phyloP scores from a whole-genome alignment of 1,284 basidiomycete genomes.

The Cryptococcus wingfieldii region DNA sequence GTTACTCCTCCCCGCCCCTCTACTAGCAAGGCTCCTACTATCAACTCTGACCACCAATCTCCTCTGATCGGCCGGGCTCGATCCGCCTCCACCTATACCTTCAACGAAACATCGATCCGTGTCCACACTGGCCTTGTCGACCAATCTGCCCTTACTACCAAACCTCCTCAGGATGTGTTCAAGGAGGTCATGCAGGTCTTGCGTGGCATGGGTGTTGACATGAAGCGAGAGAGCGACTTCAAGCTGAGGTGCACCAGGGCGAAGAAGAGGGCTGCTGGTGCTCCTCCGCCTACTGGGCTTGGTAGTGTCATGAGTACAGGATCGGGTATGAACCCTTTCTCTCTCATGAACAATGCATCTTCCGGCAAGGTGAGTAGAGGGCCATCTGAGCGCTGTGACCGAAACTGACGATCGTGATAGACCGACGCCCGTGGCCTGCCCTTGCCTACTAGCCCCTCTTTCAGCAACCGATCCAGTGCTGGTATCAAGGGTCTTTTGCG shows the following conservation, averaged over 20 bases:
- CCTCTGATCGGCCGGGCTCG: slow-evolving; percentile 2
- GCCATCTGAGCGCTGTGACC: slow-evolving; percentile 49
- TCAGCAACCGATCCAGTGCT: slow-evolving; percentile 50
- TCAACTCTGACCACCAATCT: slow-evolving; percentile 15
- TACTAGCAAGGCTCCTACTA: slow-evolving; percentile 7
- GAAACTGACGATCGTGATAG: neutral
- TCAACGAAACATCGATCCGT: slow-evolving; percentile 61
- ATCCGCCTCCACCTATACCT: slow-evolving; percentile 2
- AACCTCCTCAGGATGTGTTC: slow-evolving; percentile 80
- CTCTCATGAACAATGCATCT: slow-evolving; percentile 69
- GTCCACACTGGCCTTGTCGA: slow-evolving; percentile 92
- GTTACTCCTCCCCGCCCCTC: slow-evolving; percentile 12
- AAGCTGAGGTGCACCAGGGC: slow-evolving; percentile 75
- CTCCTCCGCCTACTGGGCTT: slow-evolving; percentile 23
- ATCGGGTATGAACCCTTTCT: slow-evolving; percentile 64
- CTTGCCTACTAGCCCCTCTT: slow-evolving; percentile 62
- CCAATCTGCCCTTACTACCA: slow-evolving; percentile 81
- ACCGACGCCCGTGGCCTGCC: slow-evolving; percentile 77
- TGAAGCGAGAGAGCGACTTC: slow-evolving; percentile 80
- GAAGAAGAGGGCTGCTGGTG: slow-evolving; percentile 62
- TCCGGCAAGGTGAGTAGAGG: slow-evolving; percentile 65
- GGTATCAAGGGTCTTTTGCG: slow-evolving; percentile 83
- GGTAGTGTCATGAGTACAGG: slow-evolving; percentile 48
- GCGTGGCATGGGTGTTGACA: slow-evolving; percentile 83
- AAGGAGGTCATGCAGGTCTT: slow-evolving; percentile 74